Evolutionary conservation across 2,329 filamentous ascomycete genomes (phyloP).

Genomic region (Onygena corvina): DNA sequence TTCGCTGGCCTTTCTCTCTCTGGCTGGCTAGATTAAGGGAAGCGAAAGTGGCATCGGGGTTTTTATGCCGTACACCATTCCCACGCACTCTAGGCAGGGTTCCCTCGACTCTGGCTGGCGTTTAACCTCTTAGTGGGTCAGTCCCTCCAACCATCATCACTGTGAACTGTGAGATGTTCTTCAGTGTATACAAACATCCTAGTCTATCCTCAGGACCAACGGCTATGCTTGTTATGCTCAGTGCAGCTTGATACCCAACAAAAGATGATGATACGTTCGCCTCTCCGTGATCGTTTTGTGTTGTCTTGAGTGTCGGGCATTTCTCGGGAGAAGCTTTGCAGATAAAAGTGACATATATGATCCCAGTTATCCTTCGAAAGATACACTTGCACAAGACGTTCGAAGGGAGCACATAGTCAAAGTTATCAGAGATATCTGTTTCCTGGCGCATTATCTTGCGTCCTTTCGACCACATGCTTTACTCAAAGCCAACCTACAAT

Average conservation of each 20-base stretch:
- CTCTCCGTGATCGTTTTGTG: background rate
- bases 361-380: background rate
- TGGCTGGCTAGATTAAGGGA: background rate
- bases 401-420: background rate
- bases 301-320: background rate
- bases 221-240: background rate
- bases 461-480: background rate
- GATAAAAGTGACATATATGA: background rate
- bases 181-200: background rate
- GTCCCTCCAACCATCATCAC: background rate
- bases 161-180: background rate
- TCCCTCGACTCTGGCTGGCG: background rate
- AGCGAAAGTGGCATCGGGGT: background rate
- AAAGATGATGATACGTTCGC: background rate
- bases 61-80: background rate
- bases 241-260: constrained; percentile 3
- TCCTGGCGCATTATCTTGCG: background rate
- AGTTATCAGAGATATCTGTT: background rate
- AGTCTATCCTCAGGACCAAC: constrained; percentile 2
- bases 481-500: background rate
- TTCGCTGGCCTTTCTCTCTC: background rate
- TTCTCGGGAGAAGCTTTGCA: background rate
- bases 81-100: background rate
- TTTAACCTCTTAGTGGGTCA: constrained; percentile 4
- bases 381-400: background rate